Evolutionary conservation across 495 filamentous ascomycete species (phyloP).

Genomic region (Apodospora peruviana): DNA sequence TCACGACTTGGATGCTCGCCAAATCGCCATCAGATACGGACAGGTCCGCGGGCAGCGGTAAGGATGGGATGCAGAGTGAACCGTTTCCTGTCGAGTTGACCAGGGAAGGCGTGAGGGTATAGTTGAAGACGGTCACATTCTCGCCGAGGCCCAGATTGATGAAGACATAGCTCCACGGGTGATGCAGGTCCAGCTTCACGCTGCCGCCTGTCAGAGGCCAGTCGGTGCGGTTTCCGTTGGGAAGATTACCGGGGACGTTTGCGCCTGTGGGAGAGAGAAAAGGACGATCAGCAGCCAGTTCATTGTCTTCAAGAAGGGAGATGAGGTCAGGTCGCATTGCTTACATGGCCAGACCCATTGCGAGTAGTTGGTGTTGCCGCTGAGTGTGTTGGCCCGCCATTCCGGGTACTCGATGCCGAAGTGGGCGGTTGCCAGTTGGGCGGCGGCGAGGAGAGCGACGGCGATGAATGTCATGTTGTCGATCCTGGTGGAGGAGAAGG

Average conservation of each 20-base stretch:
- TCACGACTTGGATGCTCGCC: conserved; percentile 55
- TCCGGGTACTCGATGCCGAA: conserved; percentile 52
- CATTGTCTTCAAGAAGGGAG: too few species aligned
- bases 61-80: conserved; percentile 49
- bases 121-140: conserved; percentile 54
- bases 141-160: conserved; percentile 58
- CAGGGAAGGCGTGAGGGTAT: conserved; percentile 44
- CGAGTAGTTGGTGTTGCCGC: conserved; percentile 25
- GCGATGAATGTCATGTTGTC: conserved; percentile 25
- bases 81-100: conserved; percentile 59
- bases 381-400: conserved; percentile 51
- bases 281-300: not conserved
- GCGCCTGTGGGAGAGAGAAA: conserved; percentile 39
- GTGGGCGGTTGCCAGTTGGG: conserved; percentile 46
- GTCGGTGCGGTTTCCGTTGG: conserved; percentile 48
- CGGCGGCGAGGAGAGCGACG: conserved; percentile 28
- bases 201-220: conserved; percentile 56
- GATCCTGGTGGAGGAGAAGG: not conserved
- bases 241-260: conserved; percentile 40
- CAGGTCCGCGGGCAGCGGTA: conserved; percentile 39
- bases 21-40: conserved; percentile 41
- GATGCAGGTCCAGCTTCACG: conserved; percentile 46
- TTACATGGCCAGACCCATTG: conserved; percentile 58
- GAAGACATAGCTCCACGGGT: conserved; percentile 53
- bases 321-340: conserved; percentile 10